Evolutionary conservation across 495 filamentous ascomycete species (phyloP).

Genomic region (Hypoxylon intermedium): DNA sequence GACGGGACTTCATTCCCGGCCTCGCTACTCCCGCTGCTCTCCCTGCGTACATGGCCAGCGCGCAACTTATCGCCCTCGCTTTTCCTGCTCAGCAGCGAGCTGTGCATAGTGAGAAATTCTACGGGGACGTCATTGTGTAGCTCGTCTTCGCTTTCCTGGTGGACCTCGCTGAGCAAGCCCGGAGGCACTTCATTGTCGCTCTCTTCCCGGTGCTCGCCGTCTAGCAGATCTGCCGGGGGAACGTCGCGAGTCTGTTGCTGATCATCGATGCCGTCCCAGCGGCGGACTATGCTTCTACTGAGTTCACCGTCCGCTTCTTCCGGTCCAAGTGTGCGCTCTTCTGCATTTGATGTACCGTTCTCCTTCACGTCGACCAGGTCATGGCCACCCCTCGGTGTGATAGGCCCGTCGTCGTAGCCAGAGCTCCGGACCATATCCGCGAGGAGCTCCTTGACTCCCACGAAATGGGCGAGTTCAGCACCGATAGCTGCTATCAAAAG

Average conservation of each 20-base stretch:
- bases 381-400: conserved; percentile 25
- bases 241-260: neutral
- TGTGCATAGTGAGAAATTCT: conserved; percentile 51
- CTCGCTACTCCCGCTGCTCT: conserved; percentile 48
- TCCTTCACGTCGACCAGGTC: conserved; percentile 25
- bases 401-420: conserved; percentile 39
- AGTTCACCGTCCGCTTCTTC: conserved; percentile 34
- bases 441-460: conserved; percentile 71
- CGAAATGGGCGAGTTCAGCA: conserved; percentile 85
- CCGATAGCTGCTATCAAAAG: conserved; percentile 86
- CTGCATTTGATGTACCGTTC: neutral
- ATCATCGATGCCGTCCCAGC: conserved; percentile 33
- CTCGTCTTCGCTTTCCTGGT: conserved; percentile 39
- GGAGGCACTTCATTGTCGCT: conserved; percentile 48
- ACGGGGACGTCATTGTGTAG: conserved; percentile 50
- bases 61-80: neutral
- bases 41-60: conserved; percentile 17
- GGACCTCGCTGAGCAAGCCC: conserved; percentile 41
- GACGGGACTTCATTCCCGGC: conserved; percentile 52
- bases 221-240: conserved; percentile 26
- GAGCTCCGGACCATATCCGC: conserved; percentile 54
- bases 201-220: conserved; percentile 28
- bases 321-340: neutral
- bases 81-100: conserved; percentile 21
- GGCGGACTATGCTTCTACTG: conserved; percentile 37